phyloP scores from a whole-genome alignment of 2,329 filamentous ascomycete genomes.

The Geosmithia putterillii region DNA sequence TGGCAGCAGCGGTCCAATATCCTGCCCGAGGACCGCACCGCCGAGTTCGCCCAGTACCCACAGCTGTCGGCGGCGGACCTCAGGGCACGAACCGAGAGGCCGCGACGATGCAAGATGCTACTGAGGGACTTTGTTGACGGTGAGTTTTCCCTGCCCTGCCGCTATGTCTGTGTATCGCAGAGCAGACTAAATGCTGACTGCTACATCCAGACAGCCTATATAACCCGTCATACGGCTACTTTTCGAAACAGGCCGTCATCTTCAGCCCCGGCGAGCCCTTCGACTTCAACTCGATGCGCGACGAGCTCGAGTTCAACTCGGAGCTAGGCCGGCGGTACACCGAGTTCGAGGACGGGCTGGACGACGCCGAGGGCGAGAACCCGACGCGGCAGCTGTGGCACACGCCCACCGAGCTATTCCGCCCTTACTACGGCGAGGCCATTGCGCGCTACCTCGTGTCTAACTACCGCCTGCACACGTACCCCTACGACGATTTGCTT shows the following conservation, averaged over 20 bases:
- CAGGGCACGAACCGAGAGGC: constrained; percentile 59
- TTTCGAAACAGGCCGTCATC: constrained; percentile 91
- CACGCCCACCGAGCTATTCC: constrained; percentile 93
- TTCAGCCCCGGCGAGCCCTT: constrained; percentile 90
- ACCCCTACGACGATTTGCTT: constrained; percentile 91
- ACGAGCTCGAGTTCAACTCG: constrained; percentile 76
- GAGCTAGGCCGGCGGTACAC: constrained; percentile 70
- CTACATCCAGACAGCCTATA: constrained; percentile 69
- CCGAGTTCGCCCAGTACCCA: constrained; percentile 74
- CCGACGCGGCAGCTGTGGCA: constrained; percentile 90
- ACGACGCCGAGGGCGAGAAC: constrained; percentile 52
- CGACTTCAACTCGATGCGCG: constrained; percentile 66
- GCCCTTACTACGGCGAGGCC: constrained; percentile 92
- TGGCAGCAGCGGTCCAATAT: constrained; percentile 80
- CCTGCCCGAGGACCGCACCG: constrained; percentile 62
- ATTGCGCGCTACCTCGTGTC: constrained; percentile 91
- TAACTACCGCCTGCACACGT: constrained; percentile 90
- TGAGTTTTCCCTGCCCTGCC: constrained; percentile 23
- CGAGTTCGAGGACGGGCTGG: constrained; percentile 80
- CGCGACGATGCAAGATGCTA: constrained; percentile 87
- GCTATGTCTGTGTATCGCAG: background rate
- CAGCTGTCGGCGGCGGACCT: constrained; percentile 76
- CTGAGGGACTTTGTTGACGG: constrained; percentile 96
- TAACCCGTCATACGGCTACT: constrained; percentile 91
- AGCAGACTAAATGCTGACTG: constrained; percentile 8